Percentiles rank a stretch among this genome's conserved stretches.
These are phyloP conservation scores for Emericellopsis terricola DNA, from an alignment of 495 filamentous ascomycete genomes.

Conservation along the genomic window DNA sequence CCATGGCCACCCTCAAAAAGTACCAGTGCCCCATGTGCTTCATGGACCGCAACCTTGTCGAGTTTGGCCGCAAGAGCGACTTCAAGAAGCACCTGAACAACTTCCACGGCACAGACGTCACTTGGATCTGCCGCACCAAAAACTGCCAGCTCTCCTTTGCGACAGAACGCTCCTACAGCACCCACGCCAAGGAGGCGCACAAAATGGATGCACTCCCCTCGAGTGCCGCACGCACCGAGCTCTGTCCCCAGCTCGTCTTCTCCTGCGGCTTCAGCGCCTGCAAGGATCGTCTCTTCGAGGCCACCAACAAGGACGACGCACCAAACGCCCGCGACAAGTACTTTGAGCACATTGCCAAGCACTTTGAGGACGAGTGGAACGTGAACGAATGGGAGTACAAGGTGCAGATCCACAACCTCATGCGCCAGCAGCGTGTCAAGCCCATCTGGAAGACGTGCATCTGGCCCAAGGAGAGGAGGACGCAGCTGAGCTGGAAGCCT, in stretches of 20 bases:
- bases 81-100: conserved; percentile 6
- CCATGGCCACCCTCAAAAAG: conserved; percentile 2
- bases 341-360: conserved; percentile 4
- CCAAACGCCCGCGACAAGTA: conserved; percentile 1
- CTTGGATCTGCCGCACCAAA: conserved; percentile 4
- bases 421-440: conserved; percentile 4
- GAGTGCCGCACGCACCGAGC: background rate
- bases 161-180: conserved; percentile 2
- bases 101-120: conserved; percentile 2
- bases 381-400: conserved; percentile 3
- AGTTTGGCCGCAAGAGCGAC: conserved; percentile 4
- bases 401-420: conserved; percentile 4
- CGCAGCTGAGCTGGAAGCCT: conserved; percentile 2
- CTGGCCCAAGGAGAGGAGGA: conserved; percentile 4
- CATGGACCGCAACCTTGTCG: conserved; percentile 3
- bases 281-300: conserved; percentile 3
- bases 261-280: conserved; percentile 3
- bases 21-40: conserved; percentile 3
- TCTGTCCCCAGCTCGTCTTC: conserved; percentile 4
- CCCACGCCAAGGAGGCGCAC: conserved; percentile 4
- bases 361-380: conserved; percentile 3
- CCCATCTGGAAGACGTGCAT: conserved; percentile 4
- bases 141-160: conserved; percentile 2
- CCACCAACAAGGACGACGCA: background rate
- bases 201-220: conserved; percentile 1